phyloP scores from a whole-genome alignment of 1,284 basidiomycete genomes.

The Ceratobasidium sp. region DNA sequence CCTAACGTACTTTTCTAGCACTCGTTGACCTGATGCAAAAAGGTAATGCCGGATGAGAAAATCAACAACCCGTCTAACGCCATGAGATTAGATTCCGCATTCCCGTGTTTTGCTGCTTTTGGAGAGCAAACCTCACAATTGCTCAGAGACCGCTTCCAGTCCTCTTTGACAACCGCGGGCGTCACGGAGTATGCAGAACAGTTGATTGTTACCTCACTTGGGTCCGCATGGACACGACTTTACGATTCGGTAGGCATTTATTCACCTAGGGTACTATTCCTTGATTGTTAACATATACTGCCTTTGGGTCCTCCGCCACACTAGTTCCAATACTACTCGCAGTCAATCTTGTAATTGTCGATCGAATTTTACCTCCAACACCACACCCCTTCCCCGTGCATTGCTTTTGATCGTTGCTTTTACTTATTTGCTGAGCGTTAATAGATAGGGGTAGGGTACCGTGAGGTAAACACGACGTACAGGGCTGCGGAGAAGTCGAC shows the following conservation, averaged over 20 bases:
- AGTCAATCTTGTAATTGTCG: conserved; percentile 60
- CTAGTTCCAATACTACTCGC: conserved; percentile 84
- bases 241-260: conserved; percentile 81
- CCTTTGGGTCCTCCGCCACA: background rate
- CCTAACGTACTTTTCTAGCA: conserved; percentile 58
- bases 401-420: conserved; percentile 5
- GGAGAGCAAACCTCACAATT: conserved; percentile 90
- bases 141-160: conserved; percentile 93
- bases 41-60: conserved; percentile 60
- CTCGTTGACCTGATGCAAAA: conserved; percentile 98
- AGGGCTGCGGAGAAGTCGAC: no score
- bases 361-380: conserved; percentile 4
- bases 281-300: background rate
- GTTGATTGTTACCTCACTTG: conserved; percentile 86
- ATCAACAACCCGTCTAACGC: conserved; percentile 27
- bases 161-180: conserved; percentile 85
- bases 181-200: conserved; percentile 90
- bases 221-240: conserved; percentile 91
- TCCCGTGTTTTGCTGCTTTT: conserved; percentile 92
- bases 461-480: no score
- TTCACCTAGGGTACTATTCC: conserved; percentile 3
- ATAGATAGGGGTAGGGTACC: no score
- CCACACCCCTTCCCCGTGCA: conserved; percentile 2
- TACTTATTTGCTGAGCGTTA: background rate
- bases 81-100: conserved; percentile 74